A percentile compares a stretch with the other conserved stretches of the same genome.
Conservation (phyloP, 192 early-diverging fungal genomes). For the Coemansia sp. region DNA sequence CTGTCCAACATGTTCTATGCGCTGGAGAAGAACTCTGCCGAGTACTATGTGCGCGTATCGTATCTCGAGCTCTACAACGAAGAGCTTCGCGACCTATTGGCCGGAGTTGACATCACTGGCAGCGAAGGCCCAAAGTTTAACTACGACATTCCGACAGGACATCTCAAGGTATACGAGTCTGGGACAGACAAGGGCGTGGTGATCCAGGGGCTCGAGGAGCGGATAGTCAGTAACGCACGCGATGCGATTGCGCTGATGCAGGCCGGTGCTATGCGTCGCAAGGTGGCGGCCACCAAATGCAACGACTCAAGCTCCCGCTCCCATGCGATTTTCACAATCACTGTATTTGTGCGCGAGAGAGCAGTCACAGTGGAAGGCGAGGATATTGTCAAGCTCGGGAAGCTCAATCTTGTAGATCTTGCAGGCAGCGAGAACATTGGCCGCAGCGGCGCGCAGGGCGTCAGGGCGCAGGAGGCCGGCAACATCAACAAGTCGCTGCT, state of each 20-base stretch:
- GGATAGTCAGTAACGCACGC: constrained; percentile 66
- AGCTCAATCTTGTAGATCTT: constrained; percentile 94
- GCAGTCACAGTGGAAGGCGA: constrained; percentile 68
- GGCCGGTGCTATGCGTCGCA: constrained; percentile 70
- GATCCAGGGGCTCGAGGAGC: constrained; percentile 82
- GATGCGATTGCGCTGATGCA: constrained; percentile 77
- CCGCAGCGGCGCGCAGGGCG: constrained; percentile 82
- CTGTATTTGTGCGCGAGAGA: constrained; percentile 81
- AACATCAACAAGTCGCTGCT: constrained; percentile 85
- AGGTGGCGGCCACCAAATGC: constrained; percentile 82
- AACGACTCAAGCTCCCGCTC: constrained; percentile 93
- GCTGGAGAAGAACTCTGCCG: constrained; percentile 65
- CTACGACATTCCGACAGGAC: constrained; percentile 9
- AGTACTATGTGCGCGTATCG: constrained; percentile 84
- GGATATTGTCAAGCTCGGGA: constrained; percentile 88
- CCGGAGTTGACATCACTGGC: constrained; percentile 46
- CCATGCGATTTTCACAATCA: constrained; percentile 91
- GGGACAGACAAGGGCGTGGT: constrained; percentile 67
- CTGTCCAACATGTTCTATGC: constrained; percentile 76
- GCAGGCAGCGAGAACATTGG: constrained; percentile 94
- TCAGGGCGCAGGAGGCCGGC: constrained; percentile 82
- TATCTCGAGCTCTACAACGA: constrained; percentile 96
- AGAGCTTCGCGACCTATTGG: constrained; percentile 88
- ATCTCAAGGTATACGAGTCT: constrained; percentile 74
- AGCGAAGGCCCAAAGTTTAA: neutral